Evolutionary conservation across 1,139 yeast species (phyloP), one percentile per base, ranked within the genome.

Genomic region (Protomyces arabidopsidicola): DNA sequence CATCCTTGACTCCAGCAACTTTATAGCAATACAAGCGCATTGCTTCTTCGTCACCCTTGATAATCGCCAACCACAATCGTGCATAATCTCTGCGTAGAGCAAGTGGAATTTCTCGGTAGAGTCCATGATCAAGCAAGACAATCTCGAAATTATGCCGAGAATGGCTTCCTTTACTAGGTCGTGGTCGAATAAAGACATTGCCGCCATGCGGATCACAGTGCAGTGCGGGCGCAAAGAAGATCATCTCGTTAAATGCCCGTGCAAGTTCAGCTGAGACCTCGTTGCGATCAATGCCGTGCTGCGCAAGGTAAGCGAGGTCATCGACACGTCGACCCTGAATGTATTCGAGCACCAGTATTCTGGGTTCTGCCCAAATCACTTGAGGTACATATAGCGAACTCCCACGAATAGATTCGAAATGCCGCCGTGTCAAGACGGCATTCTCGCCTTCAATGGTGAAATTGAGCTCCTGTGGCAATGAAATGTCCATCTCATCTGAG

Each of bases 141-240:
- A 95, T 88, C 74, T 95, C 98, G 73, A 93, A 95, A 73, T 93
- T 91, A 73, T 86, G 89, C 1, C 84, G 83, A 59, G 69, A 68
- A 38, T 78, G 76, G 5, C 65, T 66, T 55, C 66, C 63, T 5
- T 67, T 65, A 14, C 70, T 68, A 3, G 66, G 68, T 38, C 66
- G 67, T 3, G 64, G 42, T 20, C 67, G 62, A 34, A 65, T 65
- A 16, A 74, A 61, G 2, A 93, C 78, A 71, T 93, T 95, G 0
- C 99, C 99, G 14, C 96, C 97, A 74, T 93, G 99, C 0, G 98
- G 98, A 74, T 93, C 99, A 76, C 98, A 93, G 73, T 93, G 99
- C 60, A 93, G 82, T 0, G 91, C 90, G 18, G 90, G 97, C 35
- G 84, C 86, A 1, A 95, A 87, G 76, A 93, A 93, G 55, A 95